A percentile compares a stretch with the other conserved stretches of the same genome.
Evolutionary conservation across 108 stramenopile species (phyloP).

Genomic region (Chaetoceros tenuissimus): DNA sequence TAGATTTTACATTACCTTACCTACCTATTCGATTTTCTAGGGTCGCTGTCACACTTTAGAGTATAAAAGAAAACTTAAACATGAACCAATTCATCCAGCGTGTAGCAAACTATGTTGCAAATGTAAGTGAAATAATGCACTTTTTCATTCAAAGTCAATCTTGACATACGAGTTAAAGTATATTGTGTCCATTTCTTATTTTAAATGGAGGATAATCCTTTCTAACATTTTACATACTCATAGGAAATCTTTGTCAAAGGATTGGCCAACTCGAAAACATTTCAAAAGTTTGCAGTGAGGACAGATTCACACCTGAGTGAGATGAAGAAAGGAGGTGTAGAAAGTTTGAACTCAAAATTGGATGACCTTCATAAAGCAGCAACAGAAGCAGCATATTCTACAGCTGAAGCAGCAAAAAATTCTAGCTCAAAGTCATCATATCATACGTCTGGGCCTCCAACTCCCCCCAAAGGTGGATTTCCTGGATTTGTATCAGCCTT

Average conservation of each 20-base stretch:
- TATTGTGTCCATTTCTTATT: too few relatives aligned
- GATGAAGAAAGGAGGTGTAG: constrained; percentile 55
- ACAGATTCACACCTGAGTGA: constrained; percentile 57
- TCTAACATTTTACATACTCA: background rate
- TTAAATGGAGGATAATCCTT: too few relatives aligned
- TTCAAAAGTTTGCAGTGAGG: constrained; percentile 73
- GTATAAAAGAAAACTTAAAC: background rate
- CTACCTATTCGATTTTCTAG: too few relatives aligned
- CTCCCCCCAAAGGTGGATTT: constrained; percentile 52
- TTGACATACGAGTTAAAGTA: too few relatives aligned
- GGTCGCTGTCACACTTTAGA: too few relatives aligned
- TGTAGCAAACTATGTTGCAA: constrained; percentile 69
- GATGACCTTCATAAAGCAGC: constrained; percentile 57
- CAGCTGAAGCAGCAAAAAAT: constrained; percentile 5
- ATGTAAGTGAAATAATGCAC: constrained; percentile 26
- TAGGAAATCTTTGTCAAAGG: constrained; percentile 79
- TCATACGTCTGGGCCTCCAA: constrained; percentile 25
- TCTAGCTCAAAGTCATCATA: background rate
- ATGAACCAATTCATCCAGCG: constrained; percentile 65
- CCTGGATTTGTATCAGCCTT: constrained; percentile 72
- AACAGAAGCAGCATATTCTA: constrained; percentile 10
- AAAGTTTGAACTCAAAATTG: constrained; percentile 44
- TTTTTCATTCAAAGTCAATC: background rate
- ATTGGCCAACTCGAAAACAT: constrained; percentile 71
- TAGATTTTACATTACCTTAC: too few relatives aligned